Evolutionary conservation across 345 rosid genomes (phyloP).

Genomic region (Acer saccharum): DNA sequence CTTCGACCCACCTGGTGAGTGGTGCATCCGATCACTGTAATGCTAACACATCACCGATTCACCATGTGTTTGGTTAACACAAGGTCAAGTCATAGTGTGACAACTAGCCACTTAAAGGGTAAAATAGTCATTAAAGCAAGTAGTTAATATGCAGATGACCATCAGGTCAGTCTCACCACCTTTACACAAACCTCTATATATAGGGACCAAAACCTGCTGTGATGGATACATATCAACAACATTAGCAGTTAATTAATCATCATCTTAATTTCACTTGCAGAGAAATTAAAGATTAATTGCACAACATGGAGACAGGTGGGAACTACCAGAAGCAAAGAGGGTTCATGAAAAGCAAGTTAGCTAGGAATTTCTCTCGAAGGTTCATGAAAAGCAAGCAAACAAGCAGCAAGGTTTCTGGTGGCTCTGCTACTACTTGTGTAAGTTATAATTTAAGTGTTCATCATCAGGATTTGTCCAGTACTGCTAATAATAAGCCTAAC

Average conservation of each 20-base stretch:
- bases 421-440: neutral
- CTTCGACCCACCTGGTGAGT: too few relatives aligned
- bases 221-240: neutral
- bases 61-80: neutral
- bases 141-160: too few relatives aligned
- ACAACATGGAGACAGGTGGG: conserved; percentile 30
- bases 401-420: too few relatives aligned
- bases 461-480: neutral
- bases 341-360: conserved; percentile 30
- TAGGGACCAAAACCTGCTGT: neutral
- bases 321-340: conserved; percentile 29
- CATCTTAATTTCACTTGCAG: neutral
- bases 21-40: too few relatives aligned
- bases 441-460: neutral
- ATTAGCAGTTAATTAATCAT: neutral
- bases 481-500: neutral
- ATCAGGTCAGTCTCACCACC: neutral
- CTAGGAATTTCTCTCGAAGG: conserved; percentile 22
- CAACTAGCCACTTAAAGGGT: neutral
- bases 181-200: neutral
- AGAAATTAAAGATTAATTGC: neutral
- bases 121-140: neutral
- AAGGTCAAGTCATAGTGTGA: neutral
- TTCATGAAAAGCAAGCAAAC: conserved; percentile 10
- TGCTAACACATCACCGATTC: too few relatives aligned